Evolutionary conservation across 2,329 filamentous ascomycete genomes (phyloP).

Genomic region (Ceratocystis papillata): DNA sequence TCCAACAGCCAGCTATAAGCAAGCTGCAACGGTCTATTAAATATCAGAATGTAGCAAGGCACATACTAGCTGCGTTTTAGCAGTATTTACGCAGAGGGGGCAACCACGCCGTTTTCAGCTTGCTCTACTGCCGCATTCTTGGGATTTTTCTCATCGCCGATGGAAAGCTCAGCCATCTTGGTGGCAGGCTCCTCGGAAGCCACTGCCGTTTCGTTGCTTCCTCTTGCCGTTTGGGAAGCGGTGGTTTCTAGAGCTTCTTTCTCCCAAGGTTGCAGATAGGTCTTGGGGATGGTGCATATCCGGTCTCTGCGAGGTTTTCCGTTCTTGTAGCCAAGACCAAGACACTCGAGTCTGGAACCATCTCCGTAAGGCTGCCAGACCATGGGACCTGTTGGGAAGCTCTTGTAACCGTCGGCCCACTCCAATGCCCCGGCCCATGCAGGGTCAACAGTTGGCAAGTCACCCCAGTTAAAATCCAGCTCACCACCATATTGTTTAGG

Average conservation of each 20-base stretch:
- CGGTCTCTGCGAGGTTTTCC: constrained; percentile 38
- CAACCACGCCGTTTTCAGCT: constrained; percentile 14
- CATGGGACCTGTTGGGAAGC: constrained; percentile 47
- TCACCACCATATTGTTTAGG: constrained; percentile 83
- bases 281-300: constrained; percentile 43
- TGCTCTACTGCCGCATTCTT: constrained; percentile 19
- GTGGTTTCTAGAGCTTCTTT: constrained; percentile 13
- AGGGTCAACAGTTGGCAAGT: constrained; percentile 62
- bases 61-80: not conserved
- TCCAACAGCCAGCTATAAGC: not conserved
- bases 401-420: constrained; percentile 44
- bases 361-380: constrained; percentile 45
- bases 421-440: constrained; percentile 39
- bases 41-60: not conserved
- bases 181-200: constrained; percentile 8
- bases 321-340: constrained; percentile 41
- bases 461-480: constrained; percentile 71
- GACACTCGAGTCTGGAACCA: constrained; percentile 40
- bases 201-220: constrained; percentile 16
- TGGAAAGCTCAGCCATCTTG: constrained; percentile 23
- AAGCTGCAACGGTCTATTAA: not conserved
- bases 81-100: constrained; percentile 11
- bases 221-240: not conserved
- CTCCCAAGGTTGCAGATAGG: constrained; percentile 30
- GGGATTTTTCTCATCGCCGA: constrained; percentile 27